These are phyloP conservation scores for Senna tora DNA, from an alignment of 306 rosid genomes.

Conservation along the genomic window DNA sequence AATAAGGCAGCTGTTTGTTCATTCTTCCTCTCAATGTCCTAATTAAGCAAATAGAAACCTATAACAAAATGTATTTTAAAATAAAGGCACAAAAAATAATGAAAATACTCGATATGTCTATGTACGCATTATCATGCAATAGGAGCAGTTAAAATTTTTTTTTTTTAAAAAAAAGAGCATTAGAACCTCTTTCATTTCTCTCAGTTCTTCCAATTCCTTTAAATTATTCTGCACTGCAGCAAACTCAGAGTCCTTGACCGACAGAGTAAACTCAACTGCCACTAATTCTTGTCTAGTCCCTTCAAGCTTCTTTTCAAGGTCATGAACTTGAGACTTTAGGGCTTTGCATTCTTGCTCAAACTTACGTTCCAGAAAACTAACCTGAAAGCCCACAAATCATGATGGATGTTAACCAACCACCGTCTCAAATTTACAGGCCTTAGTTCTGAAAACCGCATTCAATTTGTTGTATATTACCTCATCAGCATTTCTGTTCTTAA, in stretches of 20 bases:
- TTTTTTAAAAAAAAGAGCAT: constrained; percentile 15
- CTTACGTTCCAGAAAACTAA: constrained; percentile 49
- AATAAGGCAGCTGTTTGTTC: constrained; percentile 85
- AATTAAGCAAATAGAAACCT: constrained; percentile 31
- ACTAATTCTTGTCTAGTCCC: constrained; percentile 56
- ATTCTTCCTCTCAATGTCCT: constrained; percentile 96
- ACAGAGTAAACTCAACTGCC: constrained; percentile 59
- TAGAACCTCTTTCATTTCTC: constrained; percentile 94
- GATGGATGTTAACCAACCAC: constrained; percentile 16
- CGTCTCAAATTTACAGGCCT: constrained; percentile 27
- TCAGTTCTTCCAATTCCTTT: constrained; percentile 82
- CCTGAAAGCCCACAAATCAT: constrained; percentile 55
- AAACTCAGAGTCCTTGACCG: constrained; percentile 68
- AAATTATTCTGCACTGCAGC: constrained; percentile 59
- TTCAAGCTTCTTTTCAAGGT: constrained; percentile 73
- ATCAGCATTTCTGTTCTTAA: constrained; percentile 60
- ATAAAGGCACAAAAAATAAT: not conserved
- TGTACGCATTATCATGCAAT: constrained; percentile 9
- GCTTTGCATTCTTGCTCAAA: constrained; percentile 63
- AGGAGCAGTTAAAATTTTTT: not conserved
- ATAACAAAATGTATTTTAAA: constrained; percentile 10
- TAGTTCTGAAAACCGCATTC: constrained; percentile 18
- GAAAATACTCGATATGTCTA: constrained; percentile 14
- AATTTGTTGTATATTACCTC: constrained; percentile 57
- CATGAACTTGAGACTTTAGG: constrained; percentile 52